A percentile compares a stretch with the other conserved stretches of the same genome.
Conservation (phyloP, 495 filamentous ascomycete genomes). For the Penicillium dipodomyicola region DNA sequence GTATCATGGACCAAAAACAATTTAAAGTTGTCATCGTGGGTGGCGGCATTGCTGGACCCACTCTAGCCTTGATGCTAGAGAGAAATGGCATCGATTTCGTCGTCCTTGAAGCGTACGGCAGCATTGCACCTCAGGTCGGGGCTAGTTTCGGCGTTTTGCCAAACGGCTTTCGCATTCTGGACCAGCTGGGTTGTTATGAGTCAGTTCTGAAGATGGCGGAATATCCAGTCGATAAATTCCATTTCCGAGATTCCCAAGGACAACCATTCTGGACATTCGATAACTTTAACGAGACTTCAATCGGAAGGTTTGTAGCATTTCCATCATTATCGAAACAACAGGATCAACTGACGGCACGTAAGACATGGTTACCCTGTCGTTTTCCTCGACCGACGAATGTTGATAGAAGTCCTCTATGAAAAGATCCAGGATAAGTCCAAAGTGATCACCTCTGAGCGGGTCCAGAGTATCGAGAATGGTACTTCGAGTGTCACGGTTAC, state of each 20-base stretch:
- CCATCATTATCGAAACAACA: background rate
- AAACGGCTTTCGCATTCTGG: conserved; percentile 42
- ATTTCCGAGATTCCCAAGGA: conserved; percentile 20
- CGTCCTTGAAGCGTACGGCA: conserved; percentile 44
- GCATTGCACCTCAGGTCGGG: conserved; percentile 41
- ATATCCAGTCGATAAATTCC: conserved; percentile 17
- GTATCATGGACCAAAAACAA: background rate
- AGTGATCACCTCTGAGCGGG: conserved; percentile 35
- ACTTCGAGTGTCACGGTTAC: conserved; percentile 27
- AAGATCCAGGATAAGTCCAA: conserved; percentile 33
- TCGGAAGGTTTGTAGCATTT: conserved; percentile 10
- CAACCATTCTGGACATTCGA: conserved; percentile 11
- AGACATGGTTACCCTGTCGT: conserved; percentile 21
- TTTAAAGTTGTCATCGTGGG: conserved; percentile 54
- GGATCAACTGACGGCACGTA: background rate
- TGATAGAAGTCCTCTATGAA: conserved; percentile 39
- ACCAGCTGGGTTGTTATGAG: conserved; percentile 46
- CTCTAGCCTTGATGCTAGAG: conserved; percentile 46
- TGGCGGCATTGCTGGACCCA: conserved; percentile 49
- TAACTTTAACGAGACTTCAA: conserved; percentile 2
- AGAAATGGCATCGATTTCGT: conserved; percentile 49
- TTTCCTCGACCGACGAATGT: conserved; percentile 33
- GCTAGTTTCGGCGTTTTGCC: conserved; percentile 38
- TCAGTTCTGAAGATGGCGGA: conserved; percentile 15
- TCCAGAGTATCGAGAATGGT: conserved; percentile 26